A percentile compares a stretch with the other conserved stretches of the same genome.
Evolutionary conservation across 805 yeast genomes (phyloP).

Genomic region (Nakazawaea anatomiae): DNA sequence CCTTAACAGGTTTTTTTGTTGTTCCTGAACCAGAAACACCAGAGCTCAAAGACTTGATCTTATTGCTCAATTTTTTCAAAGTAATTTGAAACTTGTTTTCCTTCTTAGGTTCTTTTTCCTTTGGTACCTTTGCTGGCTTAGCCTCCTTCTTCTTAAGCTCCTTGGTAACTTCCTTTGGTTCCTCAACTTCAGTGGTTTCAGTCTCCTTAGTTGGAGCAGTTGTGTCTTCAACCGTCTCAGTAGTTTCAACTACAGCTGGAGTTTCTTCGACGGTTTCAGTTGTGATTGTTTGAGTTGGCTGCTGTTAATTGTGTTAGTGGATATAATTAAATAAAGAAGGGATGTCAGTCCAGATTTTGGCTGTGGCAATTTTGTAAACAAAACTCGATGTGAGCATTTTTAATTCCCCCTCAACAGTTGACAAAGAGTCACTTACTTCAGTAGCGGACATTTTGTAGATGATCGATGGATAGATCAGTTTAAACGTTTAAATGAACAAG

Average conservation of each 20-base stretch:
- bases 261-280: conserved; percentile 5
- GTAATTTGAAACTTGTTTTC: not conserved
- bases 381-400: too few relatives aligned
- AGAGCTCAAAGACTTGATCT: conserved; percentile 11
- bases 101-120: not conserved
- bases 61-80: conserved; percentile 8
- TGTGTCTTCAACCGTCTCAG: not conserved
- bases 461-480: not conserved
- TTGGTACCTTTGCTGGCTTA: not conserved
- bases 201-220: not conserved
- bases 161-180: not conserved
- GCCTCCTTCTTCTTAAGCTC: not conserved
- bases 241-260: not conserved
- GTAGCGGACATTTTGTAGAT: conserved; percentile 7
- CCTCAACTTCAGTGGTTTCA: not conserved
- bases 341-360: not conserved
- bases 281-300: conserved; percentile 4
- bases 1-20: conserved; percentile 12
- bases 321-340: not conserved
- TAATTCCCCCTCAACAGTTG: too few relatives aligned
- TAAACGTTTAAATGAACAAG: not conserved
- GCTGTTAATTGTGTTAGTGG: not conserved
- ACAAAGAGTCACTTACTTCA: conserved; percentile 4
- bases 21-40: conserved; percentile 13
- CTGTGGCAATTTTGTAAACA: too few relatives aligned